phyloP scores from a whole-genome alignment of 805 yeast species.

The Brettanomyces sp. region DNA sequence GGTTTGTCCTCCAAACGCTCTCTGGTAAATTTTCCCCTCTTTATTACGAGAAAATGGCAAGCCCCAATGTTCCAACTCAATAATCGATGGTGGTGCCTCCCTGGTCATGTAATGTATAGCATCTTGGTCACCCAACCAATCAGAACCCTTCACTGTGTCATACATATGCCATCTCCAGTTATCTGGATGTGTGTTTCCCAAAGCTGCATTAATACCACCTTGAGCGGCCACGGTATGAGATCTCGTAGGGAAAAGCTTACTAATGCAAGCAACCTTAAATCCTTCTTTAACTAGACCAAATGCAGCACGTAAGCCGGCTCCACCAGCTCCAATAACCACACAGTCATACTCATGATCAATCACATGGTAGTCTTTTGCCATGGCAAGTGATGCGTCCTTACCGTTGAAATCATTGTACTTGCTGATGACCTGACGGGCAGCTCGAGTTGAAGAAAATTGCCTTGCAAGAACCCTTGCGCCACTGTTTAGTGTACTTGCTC shows the following conservation, averaged over 20 bases:
- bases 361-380: conserved; percentile 72
- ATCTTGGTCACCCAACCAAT: conserved; percentile 99
- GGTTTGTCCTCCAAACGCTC: conserved; percentile 98
- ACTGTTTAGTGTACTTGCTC: not conserved
- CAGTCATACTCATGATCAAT: conserved; percentile 98
- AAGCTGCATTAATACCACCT: conserved; percentile 98
- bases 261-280: conserved; percentile 92
- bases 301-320: conserved; percentile 98
- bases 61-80: conserved; percentile 96
- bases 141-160: conserved; percentile 98
- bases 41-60: conserved; percentile 97
- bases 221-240: conserved; percentile 99
- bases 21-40: conserved; percentile 93
- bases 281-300: conserved; percentile 97
- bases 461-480: conserved; percentile 6
- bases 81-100: conserved; percentile 93
- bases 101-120: conserved; percentile 98
- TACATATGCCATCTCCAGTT: conserved; percentile 99
- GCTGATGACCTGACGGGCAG: conserved; percentile 24
- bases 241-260: conserved; percentile 95
- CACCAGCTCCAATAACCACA: conserved; percentile 98
- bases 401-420: conserved; percentile 35
- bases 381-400: conserved; percentile 42
- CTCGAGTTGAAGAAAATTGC: conserved; percentile 21
- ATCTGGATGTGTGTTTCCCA: conserved; percentile 96